A percentile compares a stretch with the other conserved stretches of the same genome.
These are phyloP conservation scores for Aegilops longissima DNA, from an alignment of 176 grass and related monocot genomes.

Conservation along the genomic window DNA sequence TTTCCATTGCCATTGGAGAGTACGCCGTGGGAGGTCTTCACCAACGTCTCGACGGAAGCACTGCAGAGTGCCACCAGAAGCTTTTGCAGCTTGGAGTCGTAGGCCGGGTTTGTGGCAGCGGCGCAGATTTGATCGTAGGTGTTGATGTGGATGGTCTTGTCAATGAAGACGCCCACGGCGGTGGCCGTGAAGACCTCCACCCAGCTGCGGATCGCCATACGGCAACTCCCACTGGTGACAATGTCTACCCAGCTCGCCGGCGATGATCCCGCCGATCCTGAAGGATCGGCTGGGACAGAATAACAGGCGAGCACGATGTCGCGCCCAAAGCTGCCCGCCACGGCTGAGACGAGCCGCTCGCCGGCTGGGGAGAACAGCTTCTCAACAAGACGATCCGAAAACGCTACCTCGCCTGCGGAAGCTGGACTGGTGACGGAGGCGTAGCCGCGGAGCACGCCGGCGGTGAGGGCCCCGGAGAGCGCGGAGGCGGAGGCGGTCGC, in stretches of 20 bases:
- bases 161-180: slow-evolving; percentile 73
- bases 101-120: slow-evolving; percentile 79
- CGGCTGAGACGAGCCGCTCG: slow-evolving; percentile 56
- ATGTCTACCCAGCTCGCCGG: slow-evolving; percentile 52
- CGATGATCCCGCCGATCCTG: neutral
- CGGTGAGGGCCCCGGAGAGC: slow-evolving; percentile 53
- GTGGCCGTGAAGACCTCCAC: slow-evolving; percentile 68
- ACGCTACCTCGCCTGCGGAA: neutral
- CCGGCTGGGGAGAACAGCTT: slow-evolving; percentile 56
- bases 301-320: slow-evolving; percentile 65
- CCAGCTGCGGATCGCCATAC: slow-evolving; percentile 50
- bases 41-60: slow-evolving; percentile 60
- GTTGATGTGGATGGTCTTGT: slow-evolving; percentile 96
- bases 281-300: slow-evolving; percentile 20
- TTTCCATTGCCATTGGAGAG: slow-evolving; percentile 17
- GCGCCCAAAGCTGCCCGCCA: slow-evolving; percentile 61
- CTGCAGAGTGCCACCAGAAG: slow-evolving; percentile 66
- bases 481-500: slow-evolving; percentile 44
- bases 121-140: slow-evolving; percentile 82
- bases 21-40: slow-evolving; percentile 66
- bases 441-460: slow-evolving; percentile 48
- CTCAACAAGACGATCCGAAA: slow-evolving; percentile 59
- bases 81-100: slow-evolving; percentile 58
- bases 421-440: neutral
- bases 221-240: slow-evolving; percentile 35